Conservation (phyloP, 352 stramenopile species). For the Phytopythium cucurbitacearum region DNA sequence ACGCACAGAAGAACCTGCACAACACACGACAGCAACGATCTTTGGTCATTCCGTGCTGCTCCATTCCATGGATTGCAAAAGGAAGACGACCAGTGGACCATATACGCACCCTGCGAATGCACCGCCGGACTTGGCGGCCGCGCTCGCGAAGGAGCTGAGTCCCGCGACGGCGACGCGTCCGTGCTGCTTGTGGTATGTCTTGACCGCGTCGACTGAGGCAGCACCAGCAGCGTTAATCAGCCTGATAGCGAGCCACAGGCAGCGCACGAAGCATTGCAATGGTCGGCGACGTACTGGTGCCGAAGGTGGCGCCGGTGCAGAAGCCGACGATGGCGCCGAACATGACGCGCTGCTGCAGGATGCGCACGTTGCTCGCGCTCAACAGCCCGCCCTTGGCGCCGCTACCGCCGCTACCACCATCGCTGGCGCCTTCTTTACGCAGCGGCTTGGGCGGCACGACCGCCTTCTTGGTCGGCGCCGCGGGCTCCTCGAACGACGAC, state of each 20-base stretch:
- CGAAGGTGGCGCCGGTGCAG: conserved; percentile 72
- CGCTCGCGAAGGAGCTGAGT: conserved; percentile 37
- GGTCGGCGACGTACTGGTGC: conserved; percentile 42
- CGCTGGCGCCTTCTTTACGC: not conserved
- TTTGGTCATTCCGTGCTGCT: not conserved
- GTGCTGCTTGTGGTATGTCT: conserved; percentile 57
- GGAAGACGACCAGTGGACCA: conserved; percentile 1
- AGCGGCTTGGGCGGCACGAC: conserved; percentile 1
- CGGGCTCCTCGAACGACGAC: conserved; percentile 68
- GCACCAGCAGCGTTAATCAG: conserved; percentile 3
- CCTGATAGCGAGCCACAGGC: not conserved
- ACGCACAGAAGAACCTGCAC: conserved; percentile 69
- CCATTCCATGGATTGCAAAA: not conserved
- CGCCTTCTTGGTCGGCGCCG: conserved; percentile 11
- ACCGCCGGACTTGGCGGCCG: conserved; percentile 50
- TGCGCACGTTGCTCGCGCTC: conserved; percentile 34
- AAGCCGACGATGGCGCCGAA: conserved; percentile 79
- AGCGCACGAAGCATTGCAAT: not conserved
- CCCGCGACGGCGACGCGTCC: conserved; percentile 38
- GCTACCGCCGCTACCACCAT: not conserved
- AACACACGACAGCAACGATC: not conserved
- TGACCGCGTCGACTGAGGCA: conserved; percentile 55
- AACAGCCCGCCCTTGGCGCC: conserved; percentile 10
- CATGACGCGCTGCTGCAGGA: conserved; percentile 66
- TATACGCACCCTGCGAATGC: conserved; percentile 47